phyloP scores from a whole-genome alignment of 805 yeast genomes.

The Sugiyamaella qingdaonensis region DNA sequence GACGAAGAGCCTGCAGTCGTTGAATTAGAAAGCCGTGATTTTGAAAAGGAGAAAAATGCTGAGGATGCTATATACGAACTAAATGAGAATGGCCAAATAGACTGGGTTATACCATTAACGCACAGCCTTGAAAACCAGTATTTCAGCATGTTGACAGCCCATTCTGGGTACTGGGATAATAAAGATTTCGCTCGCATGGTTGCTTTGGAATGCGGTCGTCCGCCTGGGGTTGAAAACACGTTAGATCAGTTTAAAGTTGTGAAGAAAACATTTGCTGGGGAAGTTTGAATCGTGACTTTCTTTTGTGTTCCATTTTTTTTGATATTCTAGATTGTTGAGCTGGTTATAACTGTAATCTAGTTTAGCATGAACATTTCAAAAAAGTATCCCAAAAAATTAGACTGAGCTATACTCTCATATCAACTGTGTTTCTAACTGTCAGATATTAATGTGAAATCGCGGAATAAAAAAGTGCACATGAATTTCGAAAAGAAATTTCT shows the following conservation, averaged over 20 bases:
- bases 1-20: slow-evolving; percentile 13
- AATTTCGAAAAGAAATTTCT: no score
- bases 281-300: background rate
- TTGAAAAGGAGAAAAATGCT: slow-evolving; percentile 25
- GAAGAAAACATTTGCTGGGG: slow-evolving; percentile 11
- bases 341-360: no score
- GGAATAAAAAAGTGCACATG: no score
- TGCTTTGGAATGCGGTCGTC: slow-evolving; percentile 35
- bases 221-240: slow-evolving; percentile 27
- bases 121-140: slow-evolving; percentile 76
- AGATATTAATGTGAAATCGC: no score
- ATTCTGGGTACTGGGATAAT: slow-evolving; percentile 85
- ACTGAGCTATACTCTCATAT: no score
- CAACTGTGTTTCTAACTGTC: no score
- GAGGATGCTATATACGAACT: slow-evolving; percentile 43
- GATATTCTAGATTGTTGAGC: no score
- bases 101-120: slow-evolving; percentile 53
- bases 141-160: slow-evolving; percentile 80
- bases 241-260: slow-evolving; percentile 23
- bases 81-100: slow-evolving; percentile 79
- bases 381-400: no score
- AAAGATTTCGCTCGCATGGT: slow-evolving; percentile 67
- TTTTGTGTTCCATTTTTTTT: no score
- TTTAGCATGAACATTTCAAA: no score
- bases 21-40: slow-evolving; percentile 25